Evolutionary conservation across 768 basidiomycete species (phyloP).

Genomic region (Macrolepiota albuminosa): DNA sequence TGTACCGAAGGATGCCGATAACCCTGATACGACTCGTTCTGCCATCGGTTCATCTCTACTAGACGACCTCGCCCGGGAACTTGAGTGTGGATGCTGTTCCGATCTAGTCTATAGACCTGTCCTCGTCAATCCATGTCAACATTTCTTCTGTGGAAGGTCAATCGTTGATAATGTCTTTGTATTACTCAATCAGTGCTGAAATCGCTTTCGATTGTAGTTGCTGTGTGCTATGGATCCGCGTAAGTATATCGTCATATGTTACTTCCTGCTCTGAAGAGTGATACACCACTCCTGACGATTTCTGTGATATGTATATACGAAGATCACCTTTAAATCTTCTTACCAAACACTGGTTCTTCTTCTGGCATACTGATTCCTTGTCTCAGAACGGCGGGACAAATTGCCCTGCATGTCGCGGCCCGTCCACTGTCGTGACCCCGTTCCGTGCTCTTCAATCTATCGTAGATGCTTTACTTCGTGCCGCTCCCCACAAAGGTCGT

Average conservation of each 20-base stretch:
- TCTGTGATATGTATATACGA: not conserved
- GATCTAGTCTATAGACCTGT: conserved; percentile 81
- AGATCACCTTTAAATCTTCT: not conserved
- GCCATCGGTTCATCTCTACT: conserved; percentile 32
- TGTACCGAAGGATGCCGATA: conserved; percentile 3
- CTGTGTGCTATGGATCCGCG: conserved; percentile 78
- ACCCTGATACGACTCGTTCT: conserved; percentile 3
- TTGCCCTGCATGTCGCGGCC: conserved; percentile 76
- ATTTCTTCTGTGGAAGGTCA: conserved; percentile 90
- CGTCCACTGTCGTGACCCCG: conserved; percentile 63
- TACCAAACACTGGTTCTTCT: not conserved
- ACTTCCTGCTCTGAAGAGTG: conserved; percentile 7
- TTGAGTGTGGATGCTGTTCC: conserved; percentile 84
- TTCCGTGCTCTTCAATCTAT: conserved; percentile 72
- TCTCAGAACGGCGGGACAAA: conserved; percentile 77
- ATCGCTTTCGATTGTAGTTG: conserved; percentile 42
- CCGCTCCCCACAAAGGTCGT: conserved; percentile 63
- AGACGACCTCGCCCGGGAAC: conserved; percentile 65
- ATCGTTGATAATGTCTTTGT: conserved; percentile 8
- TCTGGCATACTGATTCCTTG: not conserved
- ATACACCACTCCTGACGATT: not conserved
- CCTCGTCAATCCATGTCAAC: conserved; percentile 78
- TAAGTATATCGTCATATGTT: conserved; percentile 38
- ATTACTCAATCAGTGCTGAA: not conserved
- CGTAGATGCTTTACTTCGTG: conserved; percentile 67